These are phyloP conservation scores for Penicillium nucicola DNA, from an alignment of 495 filamentous ascomycete genomes.

Conservation along the genomic window DNA sequence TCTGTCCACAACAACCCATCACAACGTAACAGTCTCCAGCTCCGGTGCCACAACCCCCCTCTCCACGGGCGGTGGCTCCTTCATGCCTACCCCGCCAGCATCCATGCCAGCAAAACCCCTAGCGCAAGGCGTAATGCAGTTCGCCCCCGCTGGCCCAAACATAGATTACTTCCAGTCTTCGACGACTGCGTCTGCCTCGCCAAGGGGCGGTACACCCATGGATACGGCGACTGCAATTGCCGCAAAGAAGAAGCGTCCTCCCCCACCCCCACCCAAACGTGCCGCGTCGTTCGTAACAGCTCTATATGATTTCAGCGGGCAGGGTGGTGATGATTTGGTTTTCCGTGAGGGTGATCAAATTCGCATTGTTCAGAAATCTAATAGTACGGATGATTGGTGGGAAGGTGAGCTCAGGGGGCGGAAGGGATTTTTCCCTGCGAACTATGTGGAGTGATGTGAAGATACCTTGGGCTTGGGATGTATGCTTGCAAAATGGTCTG, in stretches of 20 bases:
- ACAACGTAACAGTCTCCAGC: conserved; percentile 16
- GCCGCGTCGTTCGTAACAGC: conserved; percentile 68
- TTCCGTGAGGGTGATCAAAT: conserved; percentile 87
- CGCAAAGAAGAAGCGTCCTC: conserved; percentile 57
- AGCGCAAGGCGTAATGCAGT: conserved; percentile 15
- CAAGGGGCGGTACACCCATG: not conserved
- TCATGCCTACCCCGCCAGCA: conserved; percentile 7
- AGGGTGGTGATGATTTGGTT: conserved; percentile 68
- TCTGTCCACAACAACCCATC: conserved; percentile 15
- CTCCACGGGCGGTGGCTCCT: conserved; percentile 18
- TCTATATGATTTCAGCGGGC: conserved; percentile 73
- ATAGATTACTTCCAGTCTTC: conserved; percentile 52
- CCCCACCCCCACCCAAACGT: conserved; percentile 69
- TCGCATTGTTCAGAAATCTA: conserved; percentile 77
- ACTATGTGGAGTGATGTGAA: conserved; percentile 58
- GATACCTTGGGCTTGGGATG: not conserved
- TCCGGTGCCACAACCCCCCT: conserved; percentile 24
- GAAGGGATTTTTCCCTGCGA: conserved; percentile 83
- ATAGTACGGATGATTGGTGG: conserved; percentile 94
- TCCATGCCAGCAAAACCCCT: conserved; percentile 10
- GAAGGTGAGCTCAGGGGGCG: conserved; percentile 76
- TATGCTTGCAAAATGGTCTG: not conserved
- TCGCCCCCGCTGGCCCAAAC: conserved; percentile 26
- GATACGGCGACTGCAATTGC: conserved; percentile 14
- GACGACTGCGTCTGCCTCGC: conserved; percentile 17